Evolutionary conservation across 257 asterid species (phyloP).

Genomic region (Nicotiana otophora): DNA sequence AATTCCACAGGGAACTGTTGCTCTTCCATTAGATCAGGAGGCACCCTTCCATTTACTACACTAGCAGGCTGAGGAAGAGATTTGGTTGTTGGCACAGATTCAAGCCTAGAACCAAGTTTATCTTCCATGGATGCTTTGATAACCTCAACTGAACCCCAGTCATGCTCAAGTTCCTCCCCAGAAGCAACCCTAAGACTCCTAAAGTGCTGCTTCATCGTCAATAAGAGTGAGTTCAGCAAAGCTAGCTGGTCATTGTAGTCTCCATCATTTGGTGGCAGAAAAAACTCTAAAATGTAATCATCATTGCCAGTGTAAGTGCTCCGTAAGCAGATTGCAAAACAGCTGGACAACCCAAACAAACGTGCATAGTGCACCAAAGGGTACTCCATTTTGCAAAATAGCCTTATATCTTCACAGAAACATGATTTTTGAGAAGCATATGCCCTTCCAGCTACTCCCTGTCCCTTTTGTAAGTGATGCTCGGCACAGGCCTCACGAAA

Average conservation of each 20-base stretch:
- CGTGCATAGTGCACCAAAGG: constrained; percentile 95
- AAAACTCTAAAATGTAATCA: constrained; percentile 71
- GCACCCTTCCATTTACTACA: constrained; percentile 31
- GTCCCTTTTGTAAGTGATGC: constrained; percentile 87
- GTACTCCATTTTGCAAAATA: constrained; percentile 75
- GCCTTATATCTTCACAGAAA: constrained; percentile 64
- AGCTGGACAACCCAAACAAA: constrained; percentile 60
- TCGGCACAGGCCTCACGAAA: constrained; percentile 88
- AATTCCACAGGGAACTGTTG: constrained; percentile 25
- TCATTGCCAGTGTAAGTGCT: constrained; percentile 81
- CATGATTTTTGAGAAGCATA: constrained; percentile 53
- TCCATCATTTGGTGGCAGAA: constrained; percentile 46
- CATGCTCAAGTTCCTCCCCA: constrained; percentile 63
- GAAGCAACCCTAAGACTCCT: constrained; percentile 85
- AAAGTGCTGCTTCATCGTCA: constrained; percentile 68
- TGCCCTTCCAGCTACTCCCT: constrained; percentile 89
- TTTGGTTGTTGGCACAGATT: constrained; percentile 26
- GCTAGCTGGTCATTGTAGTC: constrained; percentile 45
- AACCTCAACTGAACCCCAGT: constrained; percentile 66
- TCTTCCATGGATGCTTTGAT: constrained; percentile 44
- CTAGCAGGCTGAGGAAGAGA: constrained; percentile 37
- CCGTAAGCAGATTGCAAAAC: constrained; percentile 72
- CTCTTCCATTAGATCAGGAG: constrained; percentile 32
- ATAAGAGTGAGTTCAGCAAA: constrained; percentile 59
- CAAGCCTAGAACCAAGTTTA: constrained; percentile 34